Evolutionary conservation across 352 stramenopile genomes (phyloP).

Genomic region (Phytophthora uliginosa): DNA sequence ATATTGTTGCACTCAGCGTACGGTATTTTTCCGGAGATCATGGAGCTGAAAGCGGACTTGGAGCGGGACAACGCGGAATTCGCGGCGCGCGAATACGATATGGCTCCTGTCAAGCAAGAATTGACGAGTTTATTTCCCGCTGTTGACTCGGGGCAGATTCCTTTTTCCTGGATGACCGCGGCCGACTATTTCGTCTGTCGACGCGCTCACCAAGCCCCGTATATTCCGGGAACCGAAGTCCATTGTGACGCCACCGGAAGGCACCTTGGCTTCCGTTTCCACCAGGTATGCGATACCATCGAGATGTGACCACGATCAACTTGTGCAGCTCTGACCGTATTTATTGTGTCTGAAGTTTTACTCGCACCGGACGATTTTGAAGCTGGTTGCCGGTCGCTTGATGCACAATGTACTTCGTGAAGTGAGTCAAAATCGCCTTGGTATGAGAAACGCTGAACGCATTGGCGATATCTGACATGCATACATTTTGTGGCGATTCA

Average conservation of each 20-base stretch:
- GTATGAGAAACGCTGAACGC: not conserved
- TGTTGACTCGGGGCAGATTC: slow-evolving; percentile 38
- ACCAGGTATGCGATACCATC: slow-evolving; percentile 50
- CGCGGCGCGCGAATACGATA: slow-evolving; percentile 57
- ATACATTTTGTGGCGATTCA: slow-evolving; percentile 3
- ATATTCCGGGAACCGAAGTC: slow-evolving; percentile 63
- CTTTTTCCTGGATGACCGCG: slow-evolving; percentile 78
- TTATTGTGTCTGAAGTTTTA: slow-evolving; percentile 66
- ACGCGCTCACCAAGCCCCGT: slow-evolving; percentile 55
- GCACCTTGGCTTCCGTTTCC: slow-evolving; percentile 82
- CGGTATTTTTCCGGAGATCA: slow-evolving; percentile 70
- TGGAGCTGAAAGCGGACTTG: slow-evolving; percentile 56
- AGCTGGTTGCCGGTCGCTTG: slow-evolving; percentile 68
- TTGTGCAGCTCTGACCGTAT: not conserved
- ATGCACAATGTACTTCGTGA: slow-evolving; percentile 71
- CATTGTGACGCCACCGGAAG: slow-evolving; percentile 44
- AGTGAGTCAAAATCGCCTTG: slow-evolving; percentile 14
- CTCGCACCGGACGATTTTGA: slow-evolving; percentile 70
- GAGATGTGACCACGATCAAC: not conserved
- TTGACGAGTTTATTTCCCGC: slow-evolving; percentile 65
- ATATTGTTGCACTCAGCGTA: slow-evolving; percentile 52
- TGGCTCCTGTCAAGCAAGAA: slow-evolving; percentile 63
- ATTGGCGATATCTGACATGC: slow-evolving; percentile 3
- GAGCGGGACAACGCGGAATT: slow-evolving; percentile 65
- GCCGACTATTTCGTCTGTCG: slow-evolving; percentile 87